Percentiles rank a stretch among this genome's conserved stretches.
Conservation (phyloP, 1,284 basidiomycete species). For the Tilletiaria anomala region DNA sequence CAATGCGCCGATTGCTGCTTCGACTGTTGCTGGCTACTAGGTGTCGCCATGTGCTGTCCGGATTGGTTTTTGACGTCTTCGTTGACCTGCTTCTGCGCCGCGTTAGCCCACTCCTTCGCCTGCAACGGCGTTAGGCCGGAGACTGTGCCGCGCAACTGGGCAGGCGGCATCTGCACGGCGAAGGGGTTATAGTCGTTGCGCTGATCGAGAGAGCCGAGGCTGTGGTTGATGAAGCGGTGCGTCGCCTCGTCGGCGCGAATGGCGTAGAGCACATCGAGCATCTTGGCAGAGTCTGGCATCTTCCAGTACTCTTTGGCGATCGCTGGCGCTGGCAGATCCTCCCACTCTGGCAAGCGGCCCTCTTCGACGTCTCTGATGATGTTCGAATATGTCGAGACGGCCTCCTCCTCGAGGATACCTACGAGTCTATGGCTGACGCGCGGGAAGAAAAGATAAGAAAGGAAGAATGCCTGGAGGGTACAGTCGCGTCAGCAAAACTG, state of each 20-base stretch:
- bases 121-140: background rate
- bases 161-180: background rate
- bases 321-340: conserved; percentile 54
- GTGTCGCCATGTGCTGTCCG: no score
- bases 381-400: conserved; percentile 55
- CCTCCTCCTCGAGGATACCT: conserved; percentile 86
- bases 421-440: conserved; percentile 82
- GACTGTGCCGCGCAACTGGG: background rate
- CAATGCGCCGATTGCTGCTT: no score
- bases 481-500: conserved; percentile 28
- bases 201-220: conserved; percentile 7
- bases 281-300: conserved; percentile 52
- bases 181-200: background rate
- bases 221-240: conserved; percentile 27
- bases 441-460: conserved; percentile 63
- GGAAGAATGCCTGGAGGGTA: conserved; percentile 46
- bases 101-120: background rate
- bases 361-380: conserved; percentile 69
- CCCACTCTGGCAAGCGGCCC: conserved; percentile 78
- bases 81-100: no score
- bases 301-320: conserved; percentile 87
- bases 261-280: conserved; percentile 75
- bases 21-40: no score
- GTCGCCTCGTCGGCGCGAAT: conserved; percentile 72
- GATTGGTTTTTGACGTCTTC: no score